Base-by-base conservation (phyloP, 305 asterid species). In the Solanum hybrid region DNA sequence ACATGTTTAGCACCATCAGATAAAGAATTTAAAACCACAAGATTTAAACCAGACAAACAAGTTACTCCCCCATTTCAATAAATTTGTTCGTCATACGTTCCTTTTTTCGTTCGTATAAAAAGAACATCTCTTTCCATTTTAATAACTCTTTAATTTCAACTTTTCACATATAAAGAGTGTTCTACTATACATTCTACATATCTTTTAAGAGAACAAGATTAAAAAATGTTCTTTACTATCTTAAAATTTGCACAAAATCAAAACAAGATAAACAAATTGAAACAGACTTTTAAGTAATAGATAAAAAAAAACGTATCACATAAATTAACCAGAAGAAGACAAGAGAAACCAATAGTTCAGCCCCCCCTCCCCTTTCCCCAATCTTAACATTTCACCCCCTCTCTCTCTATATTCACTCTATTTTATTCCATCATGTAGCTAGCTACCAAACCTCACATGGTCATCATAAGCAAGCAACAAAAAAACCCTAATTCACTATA, bases 191-290 rank as follows among this genome's bases (percentile, higher is more conserved):
- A 69, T 69, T 69, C 0, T 24, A 69, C 17, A 5, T 24, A 69
- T 5, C 4, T 24, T 69, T 24, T 24, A 69, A 69, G 3, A 10
- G 0, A 1, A 69, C 0, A 24, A 24, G 0, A 69, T 69, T 69
- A 0, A 69, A 69, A 69, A 69, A 0, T 24, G 0, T 24, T 69
- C 0, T 69, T 24, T 10, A 24, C 3, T 24, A 0, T 69, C 7
- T 11, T 56, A 56, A 16, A 56, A 7, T 56, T 69, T 5, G 1
- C 29, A 0, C 16, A 3, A 69, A 4, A 22, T n/a, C 3, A 66
- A n/a, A 1, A n/a, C 3, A n/a, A 0, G 2, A 66, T 0, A 66
- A 66, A 60, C 17, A 73, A 4, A 29, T 13, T 71, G 0, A 73
- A 75, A 13, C 0, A 2, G 8, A 6, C 2, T 56, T 56, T 56